Base-by-base conservation (phyloP, 805 yeast species). In the Ogataea kodamae region DNA sequence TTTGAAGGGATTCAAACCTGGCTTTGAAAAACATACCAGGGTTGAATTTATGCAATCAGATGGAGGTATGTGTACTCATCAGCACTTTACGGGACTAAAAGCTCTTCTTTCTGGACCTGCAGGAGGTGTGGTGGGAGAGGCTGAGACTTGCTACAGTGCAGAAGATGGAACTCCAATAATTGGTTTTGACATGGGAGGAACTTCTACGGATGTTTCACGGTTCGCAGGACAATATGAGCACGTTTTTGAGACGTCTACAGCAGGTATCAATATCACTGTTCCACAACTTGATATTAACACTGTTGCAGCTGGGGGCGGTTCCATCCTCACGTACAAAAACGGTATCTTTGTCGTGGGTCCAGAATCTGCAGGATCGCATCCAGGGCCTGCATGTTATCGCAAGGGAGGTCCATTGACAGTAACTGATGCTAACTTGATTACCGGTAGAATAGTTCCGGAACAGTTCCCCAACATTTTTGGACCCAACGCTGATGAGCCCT, bases 51-150 rank as follows among this genome's bases (percentile, higher is more conserved):
- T 74, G 80, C 78, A 72, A 50, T 67, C 74, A 9, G 75, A 74
- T 53, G 80, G 80, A 28, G 80, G 80, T 8, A 58, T 74, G 30
- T 68, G 72, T 39, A 70, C 72, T 5, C 69, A 72, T 61, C 63
- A 66, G 36, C 65, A 68, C 34, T 74, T 74, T 47, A 64, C 75
- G 4, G 80, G 79, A 3, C 54, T 74, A 32, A 64, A 67, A 43
- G 72, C 78, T 6, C 61, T 74, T 16, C 57, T 74, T 17, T 72
- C 78, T 1, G 80, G 80, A 4, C 80, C 80, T 3, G 80, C 80
- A 26, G 80, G 80, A 26, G 80, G 80, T 27, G 73, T 74, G 54
- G 79, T 74, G 22, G 80, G 80, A 5, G 72, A 61, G 34, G 74
- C 75, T 2, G 62, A 63, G 37, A 72, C 80, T 1, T 73, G 78